Evolutionary conservation across 2,329 filamentous ascomycete genomes (phyloP), one percentile per base, ranked within the genome.

Genomic region (Diplodia mutila): DNA sequence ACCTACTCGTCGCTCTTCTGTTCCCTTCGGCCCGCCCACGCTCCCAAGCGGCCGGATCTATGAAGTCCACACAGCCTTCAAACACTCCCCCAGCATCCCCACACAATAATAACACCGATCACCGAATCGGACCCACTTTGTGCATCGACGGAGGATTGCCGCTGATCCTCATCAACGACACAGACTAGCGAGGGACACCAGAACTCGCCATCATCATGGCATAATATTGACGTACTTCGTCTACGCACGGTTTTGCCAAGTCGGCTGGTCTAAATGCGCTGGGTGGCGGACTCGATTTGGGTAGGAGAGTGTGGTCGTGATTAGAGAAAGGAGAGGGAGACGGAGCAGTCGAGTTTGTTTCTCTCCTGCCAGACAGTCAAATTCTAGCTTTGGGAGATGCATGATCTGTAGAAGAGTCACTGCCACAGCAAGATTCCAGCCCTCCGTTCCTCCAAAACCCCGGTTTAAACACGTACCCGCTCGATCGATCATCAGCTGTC

Each of bases 111-210:
- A 16, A 18, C 16, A 16, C 16, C 18, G 51, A 32, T 53, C 51
- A 53, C 25, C 51, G 51, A 29, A n/a, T 32, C 16, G 16, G 51
- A 29, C 18, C 51, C 25, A 53, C 51, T 18, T 32, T 14, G 18
- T 25, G 8, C 27, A 32, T 14, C 51, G 51, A 53, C 32, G 51
- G 32, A n/a, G 16, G 51, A 53, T 53, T 27, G 25, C 48, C 25
- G 51, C 51, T 18, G 51, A 53, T 53, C 51, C 51, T 53, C 51
- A 53, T 53, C 51, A 53, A 53, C 51, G 25, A 53, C 51, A 25
- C 29, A 27, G 1, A 12, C n/a, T 32, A 53, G 51, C 27, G 51
- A 16, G 5, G 6, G 25, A 53, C 51, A 53, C 51, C 23, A 32
- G 4, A 42, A 42, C 6, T 18, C 39, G 25, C n/a, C 18, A 53